Base-by-base conservation (phyloP, 768 basidiomycete species). In the Cystobasidium ongulense region DNA sequence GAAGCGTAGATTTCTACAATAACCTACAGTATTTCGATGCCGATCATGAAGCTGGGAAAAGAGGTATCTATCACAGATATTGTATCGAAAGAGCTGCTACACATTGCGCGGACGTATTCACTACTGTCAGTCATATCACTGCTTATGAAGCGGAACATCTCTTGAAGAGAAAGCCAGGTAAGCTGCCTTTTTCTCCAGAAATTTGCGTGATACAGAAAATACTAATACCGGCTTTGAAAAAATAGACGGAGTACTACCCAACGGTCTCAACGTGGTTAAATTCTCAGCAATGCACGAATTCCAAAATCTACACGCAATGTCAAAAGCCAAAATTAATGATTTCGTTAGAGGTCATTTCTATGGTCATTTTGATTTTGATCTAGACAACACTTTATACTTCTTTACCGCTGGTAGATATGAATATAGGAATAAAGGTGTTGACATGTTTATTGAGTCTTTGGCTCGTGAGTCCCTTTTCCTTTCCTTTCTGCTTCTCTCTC, bases 241-340 rank as follows among this genome's bases (percentile, higher is more conserved):
- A 35, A 21, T 89, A 33, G 95, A 99, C 78, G 96, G 96, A 29
- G 91, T 99, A 29, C 84, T 97, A 0, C 96, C 96, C 0, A 99
- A 99, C 80, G 96, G 96, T 38, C 85, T 99, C 75, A 99, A 98
- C 77, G 96, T 99, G 74, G 88, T 92, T 85, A 99, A 99, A 82
- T 99, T 98, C 83, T 90, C 92, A 78, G 95, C 96, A 13, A 97
- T 98, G 89, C 96, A 98, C 85, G 96, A 99, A 81, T 97, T 97
- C 84, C 81, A 82, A 63, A 72, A 75, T 41, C 80, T 96, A 72
- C 96, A 99, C 79, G 88, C 92, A 0, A 88, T 88, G 0, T 85
- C 90, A 67, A 99, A 98, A 82, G 88, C 88, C n/a, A 99, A 99
- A 84, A 98, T 99, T 80, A 90, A 97, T 83, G 96, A 99, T 79